Base-by-base conservation (phyloP, 2,329 filamentous ascomycete species). In the Onygena corvina region DNA sequence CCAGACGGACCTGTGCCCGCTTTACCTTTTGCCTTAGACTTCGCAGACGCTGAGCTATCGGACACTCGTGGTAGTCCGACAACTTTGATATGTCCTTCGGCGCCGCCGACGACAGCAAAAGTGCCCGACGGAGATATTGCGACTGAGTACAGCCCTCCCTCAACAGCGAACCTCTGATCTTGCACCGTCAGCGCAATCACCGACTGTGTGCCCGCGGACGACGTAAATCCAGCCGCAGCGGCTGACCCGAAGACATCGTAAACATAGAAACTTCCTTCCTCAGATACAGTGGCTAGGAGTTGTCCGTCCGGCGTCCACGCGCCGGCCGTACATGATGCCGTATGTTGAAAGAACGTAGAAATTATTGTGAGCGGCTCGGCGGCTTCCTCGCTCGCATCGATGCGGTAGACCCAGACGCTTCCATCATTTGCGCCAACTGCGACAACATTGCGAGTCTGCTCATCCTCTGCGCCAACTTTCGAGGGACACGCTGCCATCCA, bases 351-450 rank as follows among this genome's bases (percentile, higher is more conserved):
- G 71, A 92, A 95, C 21, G 84, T 84, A 70, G 94, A 86, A 3
- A 93, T 76, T 61, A 96, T 92, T 59, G 83, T 81, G 48, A 96
- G 74, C 5, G 85, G 74, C 27, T 70, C 70, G 11, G 72, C 67
- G 30, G 71, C 67, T 29, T 86, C 80, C 48, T 73, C 72, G 25
- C 77, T 71, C 16, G 14, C 45, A 64, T 89, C 83, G 60, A 96
- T 76, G n/a, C 81, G 82, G 70, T 95, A 94, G 7, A 98, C 84
- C 92, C 92, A 98, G 35, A 95, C 88, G 47, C 83, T 89, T 49
- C 92, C 92, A 63, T 98, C 89, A 30, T 77, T 84, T 29, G 88
- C 88, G 50, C 92, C 92, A 5, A 98, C 71, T 0, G 92, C 92
- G 54, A 98, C 64, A 6, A 86, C 81, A 68, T 95, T 93, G 18